Percentiles rank a stretch among this genome's conserved stretches.
Conservation (phyloP, 805 yeast genomes). For the Lachancea cidri region DNA sequence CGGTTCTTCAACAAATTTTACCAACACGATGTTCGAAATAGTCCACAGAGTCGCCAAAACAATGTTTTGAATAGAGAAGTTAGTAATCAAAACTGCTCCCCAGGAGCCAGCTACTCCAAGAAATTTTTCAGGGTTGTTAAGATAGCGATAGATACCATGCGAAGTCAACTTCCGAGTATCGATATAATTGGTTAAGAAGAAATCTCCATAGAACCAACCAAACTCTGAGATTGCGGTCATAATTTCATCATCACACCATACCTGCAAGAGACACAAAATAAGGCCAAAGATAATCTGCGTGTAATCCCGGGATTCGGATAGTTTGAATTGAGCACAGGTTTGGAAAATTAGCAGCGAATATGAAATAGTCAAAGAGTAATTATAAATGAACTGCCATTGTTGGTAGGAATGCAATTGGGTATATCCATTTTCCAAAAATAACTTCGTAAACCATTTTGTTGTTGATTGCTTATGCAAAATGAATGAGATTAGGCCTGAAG, state of each 20-base stretch:
- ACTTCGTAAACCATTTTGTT: constrained; percentile 56
- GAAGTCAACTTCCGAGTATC: constrained; percentile 52
- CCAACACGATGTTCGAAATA: constrained; percentile 55
- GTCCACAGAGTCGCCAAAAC: constrained; percentile 63
- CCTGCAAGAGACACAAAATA: constrained; percentile 51
- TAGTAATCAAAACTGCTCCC: constrained; percentile 61
- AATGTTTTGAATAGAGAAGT: constrained; percentile 44
- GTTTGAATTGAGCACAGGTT: constrained; percentile 29
- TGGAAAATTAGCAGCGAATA: constrained; percentile 47
- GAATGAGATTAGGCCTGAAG: constrained; percentile 45
- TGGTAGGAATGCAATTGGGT: constrained; percentile 61
- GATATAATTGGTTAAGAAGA: constrained; percentile 55
- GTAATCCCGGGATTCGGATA: constrained; percentile 16
- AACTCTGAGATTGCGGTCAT: constrained; percentile 69
- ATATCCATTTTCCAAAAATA: constrained; percentile 58
- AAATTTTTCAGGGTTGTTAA: constrained; percentile 77
- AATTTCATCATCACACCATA: constrained; percentile 66
- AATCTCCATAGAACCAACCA: constrained; percentile 91
- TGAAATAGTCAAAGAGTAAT: constrained; percentile 46
- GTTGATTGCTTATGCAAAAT: constrained; percentile 56
- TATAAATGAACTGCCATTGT: constrained; percentile 69
- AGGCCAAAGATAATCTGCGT: constrained; percentile 52
- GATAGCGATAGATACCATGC: constrained; percentile 75
- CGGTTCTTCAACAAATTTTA: constrained; percentile 68
- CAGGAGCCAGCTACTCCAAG: constrained; percentile 75